Evolutionary conservation across 768 basidiomycete species (phyloP), one percentile per base, ranked within the genome.

Genomic region (Hygrocybe punicea): DNA sequence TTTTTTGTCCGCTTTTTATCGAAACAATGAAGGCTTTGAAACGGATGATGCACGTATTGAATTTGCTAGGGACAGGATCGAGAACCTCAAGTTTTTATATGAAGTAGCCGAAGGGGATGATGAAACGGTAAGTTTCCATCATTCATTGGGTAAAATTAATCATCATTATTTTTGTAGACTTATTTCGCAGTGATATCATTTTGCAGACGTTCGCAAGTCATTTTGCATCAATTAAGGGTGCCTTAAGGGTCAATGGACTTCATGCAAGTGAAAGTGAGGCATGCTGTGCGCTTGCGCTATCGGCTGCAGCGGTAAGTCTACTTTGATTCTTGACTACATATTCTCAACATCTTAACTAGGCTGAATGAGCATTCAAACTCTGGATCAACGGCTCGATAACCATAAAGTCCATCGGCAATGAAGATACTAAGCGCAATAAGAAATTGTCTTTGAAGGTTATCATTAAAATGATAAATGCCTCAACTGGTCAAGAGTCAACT

Each of bases 1-100:
- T 8, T 25, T 57, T 34, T 34, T 59, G 21, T 49, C 50, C 17
- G 21, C 55, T n/a, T 56, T 57, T 36, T 57, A 50, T 29, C 11
- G 11, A 9, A 24, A 44, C 40, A 25, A 42, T 24, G 19, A 40
- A 17, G 23, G 29, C 17, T 24, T 21, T 21, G 39, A 53, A 10
- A 53, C 36, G 10, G 37, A 40, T 29, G 52, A 39, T 49, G 4
- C 23, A n/a, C 36, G 36, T n/a, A 29, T 40, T 19, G 13, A 24
- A 44, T 44, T 53, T 42, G 36, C 52, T 10, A 11, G 19, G n/a
- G 23, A 21, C 10, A 14, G 19, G 39, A 9, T 39, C 39, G 17
- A 33, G 13, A 24, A 42, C 23, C 17, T 53, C 33, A 24, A 21
- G 14, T 53, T 53, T 44, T 33, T 53, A 11, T 53, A 53, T 29